phyloP scores from a whole-genome alignment of 2,329 filamentous ascomycete species.

The Aureobasidium sp. region DNA sequence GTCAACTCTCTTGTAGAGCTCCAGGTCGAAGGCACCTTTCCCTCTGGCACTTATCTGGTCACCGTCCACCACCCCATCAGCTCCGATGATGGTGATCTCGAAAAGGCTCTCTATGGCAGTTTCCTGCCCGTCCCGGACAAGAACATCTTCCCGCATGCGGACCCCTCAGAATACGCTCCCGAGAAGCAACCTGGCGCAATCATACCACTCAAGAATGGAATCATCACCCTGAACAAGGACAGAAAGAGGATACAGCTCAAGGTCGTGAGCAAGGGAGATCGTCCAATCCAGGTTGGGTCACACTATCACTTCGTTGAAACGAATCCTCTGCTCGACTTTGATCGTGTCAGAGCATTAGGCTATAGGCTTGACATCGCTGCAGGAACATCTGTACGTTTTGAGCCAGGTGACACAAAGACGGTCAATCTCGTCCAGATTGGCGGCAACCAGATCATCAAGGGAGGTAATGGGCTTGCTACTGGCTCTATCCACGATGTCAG shows the following conservation, averaged over 20 bases:
- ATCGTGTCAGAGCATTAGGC: constrained; percentile 74
- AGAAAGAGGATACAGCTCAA: constrained; percentile 65
- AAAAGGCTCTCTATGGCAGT: constrained; percentile 81
- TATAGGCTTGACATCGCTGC: constrained; percentile 84
- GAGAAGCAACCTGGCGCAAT: constrained; percentile 73
- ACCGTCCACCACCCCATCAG: constrained; percentile 88
- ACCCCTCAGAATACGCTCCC: constrained; percentile 58
- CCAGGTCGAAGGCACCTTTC: constrained; percentile 92
- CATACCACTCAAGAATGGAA: constrained; percentile 58
- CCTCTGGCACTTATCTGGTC: constrained; percentile 83
- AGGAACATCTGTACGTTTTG: constrained; percentile 86
- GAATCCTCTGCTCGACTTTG: constrained; percentile 86
- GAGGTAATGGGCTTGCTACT: constrained; percentile 73
- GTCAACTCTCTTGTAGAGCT: constrained; percentile 71
- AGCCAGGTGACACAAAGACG: constrained; percentile 87
- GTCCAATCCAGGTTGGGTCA: constrained; percentile 83
- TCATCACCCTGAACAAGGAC: constrained; percentile 65
- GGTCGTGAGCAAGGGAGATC: constrained; percentile 80
- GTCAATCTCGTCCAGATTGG: constrained; percentile 85
- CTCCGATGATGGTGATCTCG: constrained; percentile 77
- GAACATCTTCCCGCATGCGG: constrained; percentile 55
- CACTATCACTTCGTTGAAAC: constrained; percentile 96
- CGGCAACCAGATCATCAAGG: constrained; percentile 70
- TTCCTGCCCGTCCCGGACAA: constrained; percentile 74
- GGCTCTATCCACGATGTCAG: constrained; percentile 60